These are phyloP conservation scores for Neurospora terricola DNA, from an alignment of 495 filamentous ascomycete genomes.

Conservation along the genomic window DNA sequence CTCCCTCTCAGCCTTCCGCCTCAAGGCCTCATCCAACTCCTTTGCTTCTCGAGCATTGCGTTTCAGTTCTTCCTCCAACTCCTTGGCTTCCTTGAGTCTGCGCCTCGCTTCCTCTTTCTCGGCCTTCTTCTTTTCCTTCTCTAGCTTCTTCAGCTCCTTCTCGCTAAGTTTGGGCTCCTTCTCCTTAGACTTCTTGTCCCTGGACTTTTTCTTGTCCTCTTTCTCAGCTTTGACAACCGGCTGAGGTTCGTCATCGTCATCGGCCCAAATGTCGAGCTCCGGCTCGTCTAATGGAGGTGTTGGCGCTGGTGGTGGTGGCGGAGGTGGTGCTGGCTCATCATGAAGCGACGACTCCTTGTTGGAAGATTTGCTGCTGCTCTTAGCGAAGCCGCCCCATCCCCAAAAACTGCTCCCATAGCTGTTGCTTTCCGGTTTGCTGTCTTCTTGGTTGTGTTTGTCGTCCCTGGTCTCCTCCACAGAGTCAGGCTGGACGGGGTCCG, in stretches of 20 bases:
- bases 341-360: constrained; percentile 16
- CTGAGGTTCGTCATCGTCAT: constrained; percentile 4
- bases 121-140: constrained; percentile 23
- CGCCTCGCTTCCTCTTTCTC: constrained; percentile 29
- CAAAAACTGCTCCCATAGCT: constrained; percentile 30
- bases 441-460: constrained; percentile 25
- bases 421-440: constrained; percentile 26
- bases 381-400: constrained; percentile 25
- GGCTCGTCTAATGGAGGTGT: background rate
- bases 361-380: constrained; percentile 31
- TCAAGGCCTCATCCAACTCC: constrained; percentile 8
- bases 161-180: constrained; percentile 20
- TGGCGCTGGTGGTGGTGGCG: constrained; percentile 15
- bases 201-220: constrained; percentile 8
- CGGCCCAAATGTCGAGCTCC: background rate
- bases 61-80: constrained; percentile 16
- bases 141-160: constrained; percentile 22
- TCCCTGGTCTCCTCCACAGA: constrained; percentile 33
- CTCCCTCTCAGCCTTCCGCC: constrained; percentile 22
- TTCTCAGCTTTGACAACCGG: constrained; percentile 13
- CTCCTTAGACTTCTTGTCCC: constrained; percentile 18
- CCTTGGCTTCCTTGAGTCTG: constrained; percentile 23
- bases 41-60: constrained; percentile 25
- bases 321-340: constrained; percentile 12
- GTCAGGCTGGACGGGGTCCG: constrained; percentile 27